These are phyloP conservation scores for Candida jianshihensis DNA, from an alignment of 805 yeast species.

Conservation along the genomic window DNA sequence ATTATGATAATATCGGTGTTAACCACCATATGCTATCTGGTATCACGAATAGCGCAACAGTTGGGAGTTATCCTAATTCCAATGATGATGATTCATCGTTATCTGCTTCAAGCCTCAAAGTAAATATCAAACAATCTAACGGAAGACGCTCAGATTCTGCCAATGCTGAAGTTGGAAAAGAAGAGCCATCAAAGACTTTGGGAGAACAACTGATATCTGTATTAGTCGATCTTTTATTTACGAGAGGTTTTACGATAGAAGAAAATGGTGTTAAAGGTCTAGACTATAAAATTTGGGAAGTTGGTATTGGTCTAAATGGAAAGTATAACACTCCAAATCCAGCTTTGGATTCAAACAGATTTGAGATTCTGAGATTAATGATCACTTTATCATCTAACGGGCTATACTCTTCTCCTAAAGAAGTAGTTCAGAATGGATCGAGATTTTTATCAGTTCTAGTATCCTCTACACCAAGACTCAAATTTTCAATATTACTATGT, in stretches of 20 bases:
- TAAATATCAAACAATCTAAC: conserved; percentile 11
- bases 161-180: conserved; percentile 10
- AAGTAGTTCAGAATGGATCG: conserved; percentile 46
- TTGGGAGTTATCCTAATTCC: conserved; percentile 24
- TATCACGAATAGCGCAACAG: conserved; percentile 12
- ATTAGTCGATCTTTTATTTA: conserved; percentile 44
- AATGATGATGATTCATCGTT: conserved; percentile 12
- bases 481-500: conserved; percentile 47
- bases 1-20: conserved; percentile 6
- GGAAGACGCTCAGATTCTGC: conserved; percentile 12
- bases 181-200: conserved; percentile 13
- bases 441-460: conserved; percentile 52
- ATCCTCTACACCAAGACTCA: conserved; percentile 40
- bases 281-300: conserved; percentile 61
- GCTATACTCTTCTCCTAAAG: conserved; percentile 41
- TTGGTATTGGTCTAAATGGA: conserved; percentile 55
- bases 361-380: conserved; percentile 59
- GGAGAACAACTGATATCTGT: conserved; percentile 32
- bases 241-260: conserved; percentile 48
- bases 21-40: conserved; percentile 1
- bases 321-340: conserved; percentile 28
- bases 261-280: conserved; percentile 19
- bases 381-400: conserved; percentile 55
- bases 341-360: conserved; percentile 53
- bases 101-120: conserved; percentile 12